A percentile compares a stretch with the other conserved stretches of the same genome.
phyloP scores from a whole-genome alignment of 1,139 yeast species.

The Saccharomyces hybrid region DNA sequence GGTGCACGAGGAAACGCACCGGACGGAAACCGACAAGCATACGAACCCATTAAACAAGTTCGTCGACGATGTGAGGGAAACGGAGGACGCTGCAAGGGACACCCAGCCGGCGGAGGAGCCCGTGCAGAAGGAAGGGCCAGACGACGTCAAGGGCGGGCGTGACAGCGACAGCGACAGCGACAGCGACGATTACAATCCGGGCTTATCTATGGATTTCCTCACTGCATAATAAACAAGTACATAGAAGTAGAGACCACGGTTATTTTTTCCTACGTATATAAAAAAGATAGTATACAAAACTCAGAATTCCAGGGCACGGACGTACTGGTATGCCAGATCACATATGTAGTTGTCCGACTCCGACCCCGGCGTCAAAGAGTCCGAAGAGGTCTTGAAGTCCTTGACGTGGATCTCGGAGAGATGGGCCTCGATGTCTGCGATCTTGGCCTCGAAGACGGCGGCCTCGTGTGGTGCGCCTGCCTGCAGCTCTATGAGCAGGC shows the following conservation, averaged over 20 bases:
- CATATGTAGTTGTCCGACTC: conserved; percentile 13
- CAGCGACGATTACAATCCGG: conserved; percentile 20
- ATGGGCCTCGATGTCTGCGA: conserved; percentile 12
- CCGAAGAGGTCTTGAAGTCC: conserved; percentile 20
- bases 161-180: conserved; percentile 10
- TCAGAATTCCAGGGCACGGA: conserved; percentile 23
- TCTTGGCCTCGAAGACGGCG: conserved; percentile 5
- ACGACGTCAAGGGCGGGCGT: background rate
- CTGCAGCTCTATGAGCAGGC: conserved; percentile 25
- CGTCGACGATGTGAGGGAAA: conserved; percentile 9
- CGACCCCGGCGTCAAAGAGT: conserved; percentile 8
- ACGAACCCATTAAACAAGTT: conserved; percentile 5
- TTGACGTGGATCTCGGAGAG: conserved; percentile 16
- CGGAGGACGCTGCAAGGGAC: conserved; percentile 12
- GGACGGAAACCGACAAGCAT: background rate
- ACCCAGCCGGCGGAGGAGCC: conserved; percentile 6
- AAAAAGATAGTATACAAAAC: background rate
- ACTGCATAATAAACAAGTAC: background rate
- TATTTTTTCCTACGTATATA: background rate
- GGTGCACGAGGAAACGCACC: conserved; percentile 9
- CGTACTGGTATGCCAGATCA: conserved; percentile 27
- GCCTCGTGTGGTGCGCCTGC: background rate
- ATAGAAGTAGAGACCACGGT: background rate
- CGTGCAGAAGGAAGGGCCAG: conserved; percentile 3
- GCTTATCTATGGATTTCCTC: conserved; percentile 21